phyloP scores from a whole-genome alignment of 1,284 basidiomycete species.

The Melampsora americana region DNA sequence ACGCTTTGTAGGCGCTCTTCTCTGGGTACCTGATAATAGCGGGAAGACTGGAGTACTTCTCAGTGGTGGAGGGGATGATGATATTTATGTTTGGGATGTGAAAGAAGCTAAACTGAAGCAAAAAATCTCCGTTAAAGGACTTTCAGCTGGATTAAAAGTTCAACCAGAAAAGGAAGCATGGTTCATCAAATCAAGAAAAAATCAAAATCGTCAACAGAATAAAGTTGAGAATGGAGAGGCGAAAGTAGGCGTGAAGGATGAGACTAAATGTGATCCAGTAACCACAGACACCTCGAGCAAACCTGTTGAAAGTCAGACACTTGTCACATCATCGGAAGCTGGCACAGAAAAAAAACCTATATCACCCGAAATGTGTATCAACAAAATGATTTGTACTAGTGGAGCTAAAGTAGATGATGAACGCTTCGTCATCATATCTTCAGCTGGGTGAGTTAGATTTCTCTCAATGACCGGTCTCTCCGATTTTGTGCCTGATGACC shows the following conservation, averaged over 20 bases:
- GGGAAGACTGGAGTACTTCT: conserved; percentile 9
- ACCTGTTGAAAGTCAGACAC: neutral
- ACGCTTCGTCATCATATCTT: conserved; percentile 30
- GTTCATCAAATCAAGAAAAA: conserved; percentile 32
- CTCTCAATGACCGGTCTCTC: neutral
- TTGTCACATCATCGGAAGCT: neutral
- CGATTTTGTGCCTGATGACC: neutral
- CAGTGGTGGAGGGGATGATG: conserved; percentile 41
- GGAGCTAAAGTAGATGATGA: neutral
- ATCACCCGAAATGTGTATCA: conserved; percentile 33
- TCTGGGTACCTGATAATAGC: conserved; percentile 17
- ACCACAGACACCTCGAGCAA: neutral
- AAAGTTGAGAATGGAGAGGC: neutral
- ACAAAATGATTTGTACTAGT: conserved; percentile 27
- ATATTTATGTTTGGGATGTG: conserved; percentile 28
- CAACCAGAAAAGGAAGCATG: conserved; percentile 33
- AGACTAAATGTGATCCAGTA: neutral
- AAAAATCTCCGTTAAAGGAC: conserved; percentile 9
- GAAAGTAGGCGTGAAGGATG: neutral
- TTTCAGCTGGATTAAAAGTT: conserved; percentile 31
- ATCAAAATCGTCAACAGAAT: conserved; percentile 19
- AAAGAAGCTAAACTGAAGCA: neutral
- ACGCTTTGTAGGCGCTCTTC: conserved; percentile 29
- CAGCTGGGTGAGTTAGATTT: conserved; percentile 27
- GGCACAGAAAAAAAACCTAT: neutral